Evolutionary conservation across 148 eudicot genomes (phyloP), one percentile per base, ranked within the genome.

Genomic region (Dianthus caryophyllus): DNA sequence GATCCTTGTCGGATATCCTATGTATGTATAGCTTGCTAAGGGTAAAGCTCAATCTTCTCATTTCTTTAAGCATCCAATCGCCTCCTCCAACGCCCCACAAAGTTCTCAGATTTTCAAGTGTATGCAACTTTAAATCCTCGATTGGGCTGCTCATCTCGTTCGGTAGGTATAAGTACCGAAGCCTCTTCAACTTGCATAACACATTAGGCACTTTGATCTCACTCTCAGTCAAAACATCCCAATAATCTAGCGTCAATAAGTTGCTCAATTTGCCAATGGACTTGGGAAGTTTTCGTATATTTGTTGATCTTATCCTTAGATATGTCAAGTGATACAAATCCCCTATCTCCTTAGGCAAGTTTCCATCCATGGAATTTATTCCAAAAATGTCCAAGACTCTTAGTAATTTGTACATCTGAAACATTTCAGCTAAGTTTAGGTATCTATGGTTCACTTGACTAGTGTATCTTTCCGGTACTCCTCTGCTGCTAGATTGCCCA

Each of bases 81-180:
- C 79, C 76, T 43, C 79, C 79, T 1, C 64, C 67, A 9, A 44
- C 58, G 49, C 70, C 70, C 78, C 78, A 70, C 30, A 78, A 48
- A 0, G 62, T 71, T 41, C 61, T 61, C 31, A 78, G 65, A 36
- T 47, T 20, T 33, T 48, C 56, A 9, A 75, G 46, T 8, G 47
- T 54, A n/a, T 66, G 31, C 13, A 78, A 29, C 75, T 66, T 71
- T 21, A 74, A 39, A 0, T n/a, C 55, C 9, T 58, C 63, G 27
- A 15, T n/a, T 1, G n/a, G 0, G 9, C 33, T 13, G 41, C 52
- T 66, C 61, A 67, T 54, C 25, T 65, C 72, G 14, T 30, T 13
- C 0, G 77, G 75, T 17, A 78, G 61, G 68, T 30, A 74, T 36
- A 78, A 29, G 70, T 75, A 70, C 22, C 73, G 43, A 12, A 78